phyloP scores from a whole-genome alignment of 225 moss, liverwort and hornwort genomes.

The Rhytidiadelphus loreus region DNA sequence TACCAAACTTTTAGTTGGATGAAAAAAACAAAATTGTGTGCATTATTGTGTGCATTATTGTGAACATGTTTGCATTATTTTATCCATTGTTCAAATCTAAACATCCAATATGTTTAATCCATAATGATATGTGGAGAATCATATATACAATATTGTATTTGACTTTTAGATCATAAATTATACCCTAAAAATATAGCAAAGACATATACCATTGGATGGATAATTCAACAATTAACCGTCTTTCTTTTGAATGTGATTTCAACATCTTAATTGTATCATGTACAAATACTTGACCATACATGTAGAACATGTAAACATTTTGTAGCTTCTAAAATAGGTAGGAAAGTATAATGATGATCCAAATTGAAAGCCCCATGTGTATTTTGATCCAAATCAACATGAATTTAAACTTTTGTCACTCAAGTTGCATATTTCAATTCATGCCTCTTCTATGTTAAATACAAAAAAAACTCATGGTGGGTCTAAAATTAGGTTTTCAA shows the following conservation, averaged over 20 bases:
- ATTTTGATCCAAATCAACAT: fast-evolving
- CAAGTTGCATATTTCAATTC: fast-evolving
- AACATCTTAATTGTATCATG: background rate
- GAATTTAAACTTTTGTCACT: too few relatives aligned
- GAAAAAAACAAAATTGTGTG: too few relatives aligned
- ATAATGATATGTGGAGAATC: background rate
- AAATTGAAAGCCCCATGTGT: fast-evolving
- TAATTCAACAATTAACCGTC: too few relatives aligned
- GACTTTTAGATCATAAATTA: background rate
- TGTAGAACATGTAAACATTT: background rate
- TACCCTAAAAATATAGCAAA: too few relatives aligned
- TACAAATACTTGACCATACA: background rate
- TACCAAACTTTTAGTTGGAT: background rate
- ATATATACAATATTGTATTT: background rate
- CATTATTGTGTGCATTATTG: too few relatives aligned
- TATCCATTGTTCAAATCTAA: background rate
- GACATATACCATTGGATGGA: background rate
- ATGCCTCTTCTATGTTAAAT: background rate
- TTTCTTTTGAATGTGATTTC: fast-evolving
- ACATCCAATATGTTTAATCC: too few relatives aligned
- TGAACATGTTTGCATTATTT: background rate
- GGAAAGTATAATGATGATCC: background rate
- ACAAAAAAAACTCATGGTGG: fast-evolving
- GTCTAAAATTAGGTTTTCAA: fast-evolving
- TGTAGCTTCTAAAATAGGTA: background rate